Conservation (phyloP, 2,329 filamentous ascomycete species). For the Paecilomyces sp. region DNA sequence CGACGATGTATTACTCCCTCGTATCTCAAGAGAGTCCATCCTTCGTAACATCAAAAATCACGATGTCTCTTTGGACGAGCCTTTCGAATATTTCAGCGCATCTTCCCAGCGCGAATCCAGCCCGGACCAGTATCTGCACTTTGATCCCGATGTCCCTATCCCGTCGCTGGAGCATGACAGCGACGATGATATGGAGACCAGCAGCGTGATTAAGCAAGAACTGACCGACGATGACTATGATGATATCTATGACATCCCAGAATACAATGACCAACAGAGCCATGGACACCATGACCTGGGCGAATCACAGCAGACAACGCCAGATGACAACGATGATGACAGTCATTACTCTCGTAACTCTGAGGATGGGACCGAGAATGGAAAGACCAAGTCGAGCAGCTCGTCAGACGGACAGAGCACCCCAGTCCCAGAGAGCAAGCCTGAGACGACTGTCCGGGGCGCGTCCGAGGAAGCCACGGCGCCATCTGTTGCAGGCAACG, state of each 20-base stretch:
- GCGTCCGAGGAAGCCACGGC: constrained; percentile 20
- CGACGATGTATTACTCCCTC: constrained; percentile 58
- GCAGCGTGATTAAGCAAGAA: constrained; percentile 61
- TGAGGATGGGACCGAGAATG: constrained; percentile 17
- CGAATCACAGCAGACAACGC: constrained; percentile 20
- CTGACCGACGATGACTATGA: constrained; percentile 44
- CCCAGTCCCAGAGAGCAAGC: constrained; percentile 17
- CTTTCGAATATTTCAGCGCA: constrained; percentile 48
- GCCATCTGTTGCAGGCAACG: constrained; percentile 20
- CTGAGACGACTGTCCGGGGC: constrained; percentile 9
- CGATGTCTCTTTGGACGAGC: constrained; percentile 56
- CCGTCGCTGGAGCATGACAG: constrained; percentile 71
- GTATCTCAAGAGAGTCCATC: constrained; percentile 90
- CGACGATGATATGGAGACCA: constrained; percentile 41
- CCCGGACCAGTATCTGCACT: constrained; percentile 51
- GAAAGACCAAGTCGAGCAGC: constrained; percentile 20
- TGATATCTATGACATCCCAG: constrained; percentile 59
- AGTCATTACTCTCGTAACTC: constrained; percentile 49
- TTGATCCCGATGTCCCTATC: constrained; percentile 85
- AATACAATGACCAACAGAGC: constrained; percentile 52
- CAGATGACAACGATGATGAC: constrained; percentile 49
- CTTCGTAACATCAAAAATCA: constrained; percentile 71
- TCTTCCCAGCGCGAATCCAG: constrained; percentile 52
- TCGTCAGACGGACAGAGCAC: constrained; percentile 24
- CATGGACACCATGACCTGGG: constrained; percentile 24